Conservation (phyloP, 1,284 basidiomycete genomes). For the Pisolithus thermaeus region DNA sequence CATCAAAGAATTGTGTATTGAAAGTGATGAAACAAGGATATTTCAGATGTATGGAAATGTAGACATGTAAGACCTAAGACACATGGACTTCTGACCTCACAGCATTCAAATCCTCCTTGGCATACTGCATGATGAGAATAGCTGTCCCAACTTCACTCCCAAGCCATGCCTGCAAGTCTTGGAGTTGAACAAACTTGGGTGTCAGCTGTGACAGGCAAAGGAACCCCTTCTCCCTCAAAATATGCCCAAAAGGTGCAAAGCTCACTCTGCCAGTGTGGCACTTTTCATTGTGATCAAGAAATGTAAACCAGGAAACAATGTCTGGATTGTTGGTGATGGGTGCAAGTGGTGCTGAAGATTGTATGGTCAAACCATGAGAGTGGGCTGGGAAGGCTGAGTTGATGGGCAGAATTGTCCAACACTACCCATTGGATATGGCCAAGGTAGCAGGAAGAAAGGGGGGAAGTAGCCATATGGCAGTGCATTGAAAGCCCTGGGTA, state of each 20-base stretch:
- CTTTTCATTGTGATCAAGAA: constrained; percentile 2
- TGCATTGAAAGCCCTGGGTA: neutral
- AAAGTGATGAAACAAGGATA: too few relatives aligned
- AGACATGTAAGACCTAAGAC: too few relatives aligned
- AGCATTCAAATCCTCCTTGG: too few relatives aligned
- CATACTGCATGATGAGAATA: too few relatives aligned
- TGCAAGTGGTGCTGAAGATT: neutral
- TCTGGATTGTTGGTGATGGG: neutral
- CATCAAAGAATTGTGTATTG: too few relatives aligned
- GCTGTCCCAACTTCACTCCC: too few relatives aligned
- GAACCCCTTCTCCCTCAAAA: constrained; percentile 1
- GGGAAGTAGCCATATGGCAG: neutral
- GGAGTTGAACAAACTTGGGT: too few relatives aligned
- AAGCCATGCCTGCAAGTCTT: too few relatives aligned
- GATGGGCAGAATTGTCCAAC: neutral
- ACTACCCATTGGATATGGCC: neutral
- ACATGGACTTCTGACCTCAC: too few relatives aligned
- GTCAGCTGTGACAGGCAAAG: neutral
- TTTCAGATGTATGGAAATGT: too few relatives aligned
- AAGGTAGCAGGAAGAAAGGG: too few relatives aligned
- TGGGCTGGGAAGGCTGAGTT: neutral
- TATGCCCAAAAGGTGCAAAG: neutral
- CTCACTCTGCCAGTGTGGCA: neutral
- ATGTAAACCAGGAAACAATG: neutral
- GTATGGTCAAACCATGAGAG: neutral